phyloP scores from a whole-genome alignment of 768 basidiomycete genomes.

The Lactarius indigo region DNA sequence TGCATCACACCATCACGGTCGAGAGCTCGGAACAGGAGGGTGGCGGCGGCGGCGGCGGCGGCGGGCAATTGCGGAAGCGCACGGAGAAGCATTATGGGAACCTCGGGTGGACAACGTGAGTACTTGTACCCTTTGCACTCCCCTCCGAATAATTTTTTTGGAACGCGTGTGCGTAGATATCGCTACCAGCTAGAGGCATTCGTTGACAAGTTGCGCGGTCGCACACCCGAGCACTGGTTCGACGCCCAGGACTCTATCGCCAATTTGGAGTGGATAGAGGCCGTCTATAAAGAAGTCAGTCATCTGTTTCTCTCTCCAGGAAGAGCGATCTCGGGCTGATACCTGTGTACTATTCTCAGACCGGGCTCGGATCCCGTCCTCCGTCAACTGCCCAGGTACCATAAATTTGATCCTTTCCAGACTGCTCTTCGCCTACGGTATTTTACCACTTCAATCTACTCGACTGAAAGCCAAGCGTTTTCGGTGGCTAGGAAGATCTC shows the following conservation, averaged over 20 bases:
- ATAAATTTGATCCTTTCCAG: not conserved
- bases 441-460: too few species aligned
- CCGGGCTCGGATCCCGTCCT: conserved; percentile 13
- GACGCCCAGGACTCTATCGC: conserved; percentile 20
- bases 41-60: too few species aligned
- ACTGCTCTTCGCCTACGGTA: too few species aligned
- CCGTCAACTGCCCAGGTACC: conserved; percentile 16
- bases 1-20: conserved; percentile 47
- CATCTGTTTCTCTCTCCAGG: not conserved
- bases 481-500: too few species aligned
- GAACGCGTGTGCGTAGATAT: conserved; percentile 35
- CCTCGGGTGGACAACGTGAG: conserved; percentile 44
- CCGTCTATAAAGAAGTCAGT: conserved; percentile 23
- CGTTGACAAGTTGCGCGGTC: conserved; percentile 46
- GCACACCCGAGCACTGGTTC: conserved; percentile 40
- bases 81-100: conserved; percentile 49
- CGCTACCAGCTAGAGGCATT: conserved; percentile 57
- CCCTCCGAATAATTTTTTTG: not conserved
- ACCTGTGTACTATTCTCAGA: too few species aligned
- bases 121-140: not conserved
- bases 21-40: conserved; percentile 24
- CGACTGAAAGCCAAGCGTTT: too few species aligned
- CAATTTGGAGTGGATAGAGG: conserved; percentile 24
- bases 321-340: not conserved
- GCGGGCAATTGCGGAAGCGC: conserved; percentile 29